Evolutionary conservation across 2,329 filamentous ascomycete species (phyloP).

Genomic region (Penicillium sp.): DNA sequence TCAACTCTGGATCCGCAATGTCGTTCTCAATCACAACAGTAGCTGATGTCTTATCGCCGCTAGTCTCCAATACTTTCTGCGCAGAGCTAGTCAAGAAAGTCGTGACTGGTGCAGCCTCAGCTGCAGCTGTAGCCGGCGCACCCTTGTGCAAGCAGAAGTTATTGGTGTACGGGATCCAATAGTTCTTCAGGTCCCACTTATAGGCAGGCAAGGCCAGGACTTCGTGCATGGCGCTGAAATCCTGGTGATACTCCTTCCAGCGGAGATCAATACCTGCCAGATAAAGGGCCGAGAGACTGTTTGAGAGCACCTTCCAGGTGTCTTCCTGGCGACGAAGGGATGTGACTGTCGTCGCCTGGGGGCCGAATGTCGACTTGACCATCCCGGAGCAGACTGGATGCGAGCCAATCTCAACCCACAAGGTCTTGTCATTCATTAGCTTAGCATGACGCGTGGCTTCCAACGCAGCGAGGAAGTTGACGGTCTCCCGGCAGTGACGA

Average conservation of each 20-base stretch:
- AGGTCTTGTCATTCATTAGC: conserved; percentile 70
- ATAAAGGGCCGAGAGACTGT: conserved; percentile 45
- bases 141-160: conserved; percentile 45
- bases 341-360: conserved; percentile 59
- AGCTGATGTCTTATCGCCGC: conserved; percentile 31
- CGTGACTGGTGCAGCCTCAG: conserved; percentile 27
- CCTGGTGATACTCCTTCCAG: conserved; percentile 54
- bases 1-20: conserved; percentile 42
- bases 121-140: conserved; percentile 31
- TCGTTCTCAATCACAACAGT: conserved; percentile 47
- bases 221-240: conserved; percentile 41
- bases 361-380: conserved; percentile 63
- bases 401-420: conserved; percentile 70
- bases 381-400: conserved; percentile 56
- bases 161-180: conserved; percentile 46
- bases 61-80: conserved; percentile 40
- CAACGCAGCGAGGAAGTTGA: conserved; percentile 54
- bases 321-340: conserved; percentile 53
- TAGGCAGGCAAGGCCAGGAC: conserved; percentile 47
- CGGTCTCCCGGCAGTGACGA: conserved; percentile 51
- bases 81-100: conserved; percentile 39
- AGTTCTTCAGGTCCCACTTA: conserved; percentile 49
- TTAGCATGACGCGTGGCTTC: conserved; percentile 44
- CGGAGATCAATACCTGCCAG: conserved; percentile 47
- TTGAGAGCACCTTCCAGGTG: conserved; percentile 50